Base-by-base conservation (phyloP, 148 eudicot species). In the Amaranthus hypochondriacus region DNA sequence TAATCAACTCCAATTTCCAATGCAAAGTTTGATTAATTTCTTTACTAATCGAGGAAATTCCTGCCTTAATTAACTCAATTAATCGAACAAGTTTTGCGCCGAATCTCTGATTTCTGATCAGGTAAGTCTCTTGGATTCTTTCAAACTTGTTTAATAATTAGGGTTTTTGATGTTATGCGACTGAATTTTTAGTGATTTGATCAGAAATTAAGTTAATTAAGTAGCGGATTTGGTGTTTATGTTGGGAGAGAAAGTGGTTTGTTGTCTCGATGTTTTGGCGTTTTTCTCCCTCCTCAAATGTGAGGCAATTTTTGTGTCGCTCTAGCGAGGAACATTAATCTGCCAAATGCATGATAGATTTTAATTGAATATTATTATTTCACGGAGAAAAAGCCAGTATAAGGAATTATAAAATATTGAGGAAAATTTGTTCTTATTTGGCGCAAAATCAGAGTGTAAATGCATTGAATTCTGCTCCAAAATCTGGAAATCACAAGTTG, bases 241-340 rank as follows among this genome's bases (percentile, higher is more conserved):
- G 7, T 59, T 5, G 6, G 6, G 66, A 62, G 13, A 18, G 63
- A 59, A 66, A 56, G 39, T 77, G 2, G 21, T 13, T 6, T 42
- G 53, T 8, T 65, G 46, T 56, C 51, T 28, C 39, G 39, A n/a
- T 73, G 10, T 28, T 77, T 73, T 53, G 73, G 63, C 73, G 68
- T 48, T 52, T 39, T 59, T 69, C 62, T 62, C 61, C 69, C 39
- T 43, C 69, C 46, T 76, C 54, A 60, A 73, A 71, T 58, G 50
- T 49, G 13, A 5, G 58, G 56, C 8, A 43, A 64, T 48, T 55
- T 81, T 59, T 44, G 73, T 88, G 92, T 81, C 79, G 47, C 15
- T 46, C 46, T 69, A 73, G 56, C 74, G 47, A 75, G 84, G 75
- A 85, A 86, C 91, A 88, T 59, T 62, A 77, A 60, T 69, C 91